A percentile compares a stretch with the other conserved stretches of the same genome.
Evolutionary conservation across 2,329 filamentous ascomycete species (phyloP).

Genomic region (Hypoxylon sp.): DNA sequence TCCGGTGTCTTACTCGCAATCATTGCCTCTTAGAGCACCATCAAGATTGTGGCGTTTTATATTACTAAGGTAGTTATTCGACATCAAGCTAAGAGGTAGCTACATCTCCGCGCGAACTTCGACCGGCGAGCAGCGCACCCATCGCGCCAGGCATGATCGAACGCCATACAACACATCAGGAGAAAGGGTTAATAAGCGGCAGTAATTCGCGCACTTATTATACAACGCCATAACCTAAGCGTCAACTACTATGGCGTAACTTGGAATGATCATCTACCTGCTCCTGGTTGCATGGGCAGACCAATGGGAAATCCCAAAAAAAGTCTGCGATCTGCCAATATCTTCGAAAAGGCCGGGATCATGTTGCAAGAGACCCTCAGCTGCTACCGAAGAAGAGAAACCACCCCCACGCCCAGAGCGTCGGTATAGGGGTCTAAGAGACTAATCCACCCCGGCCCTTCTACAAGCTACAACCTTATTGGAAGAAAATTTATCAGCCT

Average conservation of each 20-base stretch:
- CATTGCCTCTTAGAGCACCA: conserved; percentile 6
- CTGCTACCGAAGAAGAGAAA: neutral
- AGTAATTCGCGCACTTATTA: conserved; percentile 31
- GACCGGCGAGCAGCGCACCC: conserved; percentile 11
- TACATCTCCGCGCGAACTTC: neutral
- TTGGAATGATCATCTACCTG: neutral
- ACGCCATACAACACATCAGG: neutral
- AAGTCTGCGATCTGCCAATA: neutral
- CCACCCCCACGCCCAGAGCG: conserved; percentile 23
- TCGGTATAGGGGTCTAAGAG: neutral
- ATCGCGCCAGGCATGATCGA: conserved; percentile 22
- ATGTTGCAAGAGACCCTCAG: conserved; percentile 18
- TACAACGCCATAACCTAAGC: neutral
- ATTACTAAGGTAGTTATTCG: neutral
- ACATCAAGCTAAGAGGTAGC: conserved; percentile 5
- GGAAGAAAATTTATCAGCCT: conserved; percentile 1
- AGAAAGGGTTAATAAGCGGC: neutral
- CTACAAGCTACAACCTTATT: conserved; percentile 3
- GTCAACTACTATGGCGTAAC: neutral
- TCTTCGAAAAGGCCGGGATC: conserved; percentile 22
- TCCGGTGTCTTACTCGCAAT: conserved; percentile 14
- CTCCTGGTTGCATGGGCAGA: neutral
- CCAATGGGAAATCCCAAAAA: conserved; percentile 8
- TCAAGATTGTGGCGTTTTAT: conserved; percentile 3
- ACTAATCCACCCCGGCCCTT: neutral